These are phyloP conservation scores for Plenodomus tracheiphilus DNA, from an alignment of 2,329 filamentous ascomycete genomes.

Conservation along the genomic window DNA sequence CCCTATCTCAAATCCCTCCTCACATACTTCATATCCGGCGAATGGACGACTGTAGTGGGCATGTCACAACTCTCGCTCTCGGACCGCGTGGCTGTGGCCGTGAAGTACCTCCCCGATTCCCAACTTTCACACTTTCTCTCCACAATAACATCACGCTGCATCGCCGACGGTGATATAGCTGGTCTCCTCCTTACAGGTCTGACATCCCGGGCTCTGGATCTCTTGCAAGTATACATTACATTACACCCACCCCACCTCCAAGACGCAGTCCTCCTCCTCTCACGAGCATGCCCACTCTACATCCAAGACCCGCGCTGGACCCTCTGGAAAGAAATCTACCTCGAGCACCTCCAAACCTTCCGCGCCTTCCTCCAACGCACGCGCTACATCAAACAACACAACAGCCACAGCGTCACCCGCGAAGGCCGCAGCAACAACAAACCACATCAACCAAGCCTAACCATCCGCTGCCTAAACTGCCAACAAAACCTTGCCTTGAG, in stretches of 20 bases:
- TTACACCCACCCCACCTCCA: slow-evolving; percentile 69
- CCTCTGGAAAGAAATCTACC: slow-evolving; percentile 76
- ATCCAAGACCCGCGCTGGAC: slow-evolving; percentile 75
- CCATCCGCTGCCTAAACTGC: slow-evolving; percentile 77
- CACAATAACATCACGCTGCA: slow-evolving; percentile 61
- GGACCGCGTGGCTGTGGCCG: slow-evolving; percentile 74
- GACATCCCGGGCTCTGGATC: slow-evolving; percentile 70
- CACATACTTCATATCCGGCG: slow-evolving; percentile 73
- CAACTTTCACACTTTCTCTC: slow-evolving; percentile 50
- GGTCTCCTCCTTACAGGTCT: slow-evolving; percentile 79
- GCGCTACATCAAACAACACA: slow-evolving; percentile 77
- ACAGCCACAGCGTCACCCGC: slow-evolving; percentile 65
- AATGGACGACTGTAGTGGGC: slow-evolving; percentile 75
- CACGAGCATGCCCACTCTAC: slow-evolving; percentile 74
- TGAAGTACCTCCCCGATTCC: slow-evolving; percentile 68
- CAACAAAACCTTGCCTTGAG: slow-evolving; percentile 56
- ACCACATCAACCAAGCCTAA: slow-evolving; percentile 67
- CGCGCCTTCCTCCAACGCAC: slow-evolving; percentile 72
- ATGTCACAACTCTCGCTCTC: slow-evolving; percentile 73
- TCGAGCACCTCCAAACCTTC: slow-evolving; percentile 72
- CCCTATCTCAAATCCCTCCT: slow-evolving; percentile 81
- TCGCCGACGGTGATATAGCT: slow-evolving; percentile 71
- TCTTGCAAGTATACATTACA: slow-evolving; percentile 74
- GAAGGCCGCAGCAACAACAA: slow-evolving; percentile 66
- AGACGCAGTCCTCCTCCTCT: slow-evolving; percentile 74